Percentiles rank a stretch among this genome's conserved stretches.
These are phyloP conservation scores for Penicillium daleae DNA, from an alignment of 495 filamentous ascomycete genomes.

Conservation along the genomic window DNA sequence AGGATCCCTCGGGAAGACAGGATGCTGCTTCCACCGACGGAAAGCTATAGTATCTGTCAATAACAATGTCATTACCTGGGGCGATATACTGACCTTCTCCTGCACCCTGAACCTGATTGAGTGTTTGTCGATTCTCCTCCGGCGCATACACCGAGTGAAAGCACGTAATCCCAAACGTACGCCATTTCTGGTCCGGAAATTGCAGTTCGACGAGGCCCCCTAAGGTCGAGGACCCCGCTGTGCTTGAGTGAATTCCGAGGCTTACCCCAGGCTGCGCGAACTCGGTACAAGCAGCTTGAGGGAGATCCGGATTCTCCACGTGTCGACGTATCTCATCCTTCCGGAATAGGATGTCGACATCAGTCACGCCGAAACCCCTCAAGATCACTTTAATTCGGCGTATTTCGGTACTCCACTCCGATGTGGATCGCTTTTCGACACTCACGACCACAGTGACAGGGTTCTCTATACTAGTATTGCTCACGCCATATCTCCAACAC, in stretches of 20 bases:
- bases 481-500: not conserved
- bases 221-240: not conserved
- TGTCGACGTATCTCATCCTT: not conserved
- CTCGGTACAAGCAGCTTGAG: not conserved
- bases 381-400: not conserved
- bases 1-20: not conserved
- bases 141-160: not conserved
- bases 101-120: not conserved
- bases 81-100: not conserved
- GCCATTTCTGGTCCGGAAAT: not conserved
- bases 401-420: not conserved
- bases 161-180: not conserved
- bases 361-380: not conserved
- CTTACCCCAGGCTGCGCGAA: not conserved
- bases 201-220: not conserved
- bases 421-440: not conserved
- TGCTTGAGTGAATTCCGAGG: not conserved
- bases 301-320: not conserved
- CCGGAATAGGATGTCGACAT: not conserved
- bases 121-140: not conserved
- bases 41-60: not conserved
- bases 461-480: not conserved
- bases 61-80: not conserved
- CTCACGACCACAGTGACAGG: conserved; percentile 1
- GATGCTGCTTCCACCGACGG: not conserved